A percentile compares a stretch with the other conserved stretches of the same genome.
phyloP scores from a whole-genome alignment of 176 grass and related monocot genomes.

The Echinochloa phyllopogon region DNA sequence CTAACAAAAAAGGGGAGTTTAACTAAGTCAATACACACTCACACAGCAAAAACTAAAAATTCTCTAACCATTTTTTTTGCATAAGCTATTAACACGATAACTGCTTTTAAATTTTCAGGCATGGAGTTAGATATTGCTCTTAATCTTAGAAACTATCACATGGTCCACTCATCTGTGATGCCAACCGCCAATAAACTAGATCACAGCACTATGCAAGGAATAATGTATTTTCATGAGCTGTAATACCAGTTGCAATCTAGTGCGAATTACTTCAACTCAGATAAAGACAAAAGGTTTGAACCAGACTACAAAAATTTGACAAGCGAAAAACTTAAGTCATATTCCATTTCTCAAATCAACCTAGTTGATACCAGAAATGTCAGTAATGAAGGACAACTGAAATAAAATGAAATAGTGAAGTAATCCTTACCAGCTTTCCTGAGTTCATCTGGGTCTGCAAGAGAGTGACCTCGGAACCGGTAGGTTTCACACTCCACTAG shows the following conservation, averaged over 20 bases:
- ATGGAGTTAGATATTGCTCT: not conserved
- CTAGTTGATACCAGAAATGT: not conserved
- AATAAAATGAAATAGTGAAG: constrained; percentile 14
- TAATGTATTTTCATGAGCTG: not conserved
- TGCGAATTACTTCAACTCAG: not conserved
- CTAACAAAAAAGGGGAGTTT: not conserved
- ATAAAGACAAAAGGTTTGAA: not conserved
- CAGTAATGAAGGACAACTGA: constrained; percentile 7
- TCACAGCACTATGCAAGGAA: not conserved
- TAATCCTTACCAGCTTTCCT: constrained; percentile 71
- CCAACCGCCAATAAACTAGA: not conserved
- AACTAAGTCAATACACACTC: not conserved
- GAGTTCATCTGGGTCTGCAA: constrained; percentile 92
- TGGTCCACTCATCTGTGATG: not conserved
- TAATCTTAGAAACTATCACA: not conserved
- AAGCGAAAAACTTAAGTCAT: not conserved
- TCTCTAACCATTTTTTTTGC: not conserved
- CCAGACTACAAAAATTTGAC: not conserved
- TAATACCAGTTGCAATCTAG: not conserved
- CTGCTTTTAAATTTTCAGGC: not conserved
- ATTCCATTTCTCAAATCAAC: not conserved
- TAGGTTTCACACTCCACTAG: constrained; percentile 93
- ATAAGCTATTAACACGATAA: not conserved
- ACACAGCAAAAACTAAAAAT: not conserved
- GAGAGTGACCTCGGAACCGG: constrained; percentile 85